These are phyloP conservation scores for Acanthamoeba lenticulata DNA, from an alignment of 208 protist genomes.

Conservation along the genomic window DNA sequence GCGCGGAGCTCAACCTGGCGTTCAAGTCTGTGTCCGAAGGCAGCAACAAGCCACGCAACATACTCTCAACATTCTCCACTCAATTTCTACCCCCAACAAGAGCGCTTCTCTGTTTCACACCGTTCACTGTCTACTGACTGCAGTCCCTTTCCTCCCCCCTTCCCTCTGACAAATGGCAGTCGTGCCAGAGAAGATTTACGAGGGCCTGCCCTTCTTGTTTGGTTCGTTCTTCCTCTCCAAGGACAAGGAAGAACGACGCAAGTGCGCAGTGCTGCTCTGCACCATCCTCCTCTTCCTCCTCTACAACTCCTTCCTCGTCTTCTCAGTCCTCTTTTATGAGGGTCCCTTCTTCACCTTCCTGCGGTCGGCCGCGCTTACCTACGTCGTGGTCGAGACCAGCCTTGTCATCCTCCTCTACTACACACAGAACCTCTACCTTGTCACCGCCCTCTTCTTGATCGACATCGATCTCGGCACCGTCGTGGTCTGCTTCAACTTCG, in stretches of 20 bases:
- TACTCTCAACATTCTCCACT: too few relatives aligned
- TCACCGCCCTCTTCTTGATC: slow-evolving; percentile 30
- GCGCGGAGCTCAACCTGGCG: too few relatives aligned
- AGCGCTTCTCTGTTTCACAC: too few relatives aligned
- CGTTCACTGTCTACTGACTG: too few relatives aligned
- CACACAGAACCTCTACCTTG: slow-evolving; percentile 54
- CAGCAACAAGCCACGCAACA: too few relatives aligned
- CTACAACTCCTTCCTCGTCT: slow-evolving; percentile 28
- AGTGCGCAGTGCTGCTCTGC: neutral
- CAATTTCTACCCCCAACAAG: too few relatives aligned
- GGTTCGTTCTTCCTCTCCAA: neutral
- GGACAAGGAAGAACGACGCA: slow-evolving; percentile 14
- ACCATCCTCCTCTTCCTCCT: slow-evolving; percentile 5
- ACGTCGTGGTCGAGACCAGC: neutral
- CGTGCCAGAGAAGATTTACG: neutral
- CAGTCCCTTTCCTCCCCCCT: too few relatives aligned
- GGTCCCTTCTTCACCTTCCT: slow-evolving; percentile 55
- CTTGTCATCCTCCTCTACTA: slow-evolving; percentile 4
- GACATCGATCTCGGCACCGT: neutral
- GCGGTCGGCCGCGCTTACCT: neutral
- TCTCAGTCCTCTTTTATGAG: slow-evolving; percentile 2
- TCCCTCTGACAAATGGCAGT: too few relatives aligned
- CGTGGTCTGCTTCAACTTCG: slow-evolving; percentile 36
- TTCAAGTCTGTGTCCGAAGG: too few relatives aligned
- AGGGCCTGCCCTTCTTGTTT: neutral